Base-by-base conservation (phyloP, 2,329 filamentous ascomycete species). In the Fusarium secorum region DNA sequence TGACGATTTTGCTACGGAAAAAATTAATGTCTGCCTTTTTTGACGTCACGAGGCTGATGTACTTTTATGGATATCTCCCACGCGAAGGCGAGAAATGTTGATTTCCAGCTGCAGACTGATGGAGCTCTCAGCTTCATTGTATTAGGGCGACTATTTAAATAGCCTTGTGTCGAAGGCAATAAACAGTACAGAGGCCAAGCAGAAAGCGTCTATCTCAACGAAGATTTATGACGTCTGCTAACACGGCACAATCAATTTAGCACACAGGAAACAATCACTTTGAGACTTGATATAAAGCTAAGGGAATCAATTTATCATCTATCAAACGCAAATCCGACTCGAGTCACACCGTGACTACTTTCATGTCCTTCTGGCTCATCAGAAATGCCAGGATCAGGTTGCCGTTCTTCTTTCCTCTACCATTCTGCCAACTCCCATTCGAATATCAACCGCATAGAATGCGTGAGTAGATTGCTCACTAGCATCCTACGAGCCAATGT, bases 351-450 rank as follows among this genome's bases (percentile, higher is more conserved):
- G 59, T 57, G 55, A 60, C 64, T 32, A 22, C 53, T 58, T 60
- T 65, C 60, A 42, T 64, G 38, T 56, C 56, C 46, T 59, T 53
- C 70, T 44, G 51, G 44, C 38, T 49, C 64, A 57, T 67, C 59
- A 55, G 53, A 46, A 48, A 66, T 58, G 59, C 54, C 67, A 65
- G 51, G 46, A 54, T 57, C 51, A 66, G 65, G 61, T 68, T 68
- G 53, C 64, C 49, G 44, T 67, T 68, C 64, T 62, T 64, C 73
- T 68, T 62, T 64, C 64, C 67, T 77, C 70, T 76, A 77, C 75
- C 77, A 70, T 74, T 80, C 77, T 79, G 79, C 78, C 72, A 79
- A 80, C 78, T 80, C 78, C 78, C 72, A 75, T 73, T 75, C 74
- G 72, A 72, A 76, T 73, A 74, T 69, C 68, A 72, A 73, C 69